Conservation (phyloP, 116 monocot genomes). For the Phalaenopsis hybrid region DNA sequence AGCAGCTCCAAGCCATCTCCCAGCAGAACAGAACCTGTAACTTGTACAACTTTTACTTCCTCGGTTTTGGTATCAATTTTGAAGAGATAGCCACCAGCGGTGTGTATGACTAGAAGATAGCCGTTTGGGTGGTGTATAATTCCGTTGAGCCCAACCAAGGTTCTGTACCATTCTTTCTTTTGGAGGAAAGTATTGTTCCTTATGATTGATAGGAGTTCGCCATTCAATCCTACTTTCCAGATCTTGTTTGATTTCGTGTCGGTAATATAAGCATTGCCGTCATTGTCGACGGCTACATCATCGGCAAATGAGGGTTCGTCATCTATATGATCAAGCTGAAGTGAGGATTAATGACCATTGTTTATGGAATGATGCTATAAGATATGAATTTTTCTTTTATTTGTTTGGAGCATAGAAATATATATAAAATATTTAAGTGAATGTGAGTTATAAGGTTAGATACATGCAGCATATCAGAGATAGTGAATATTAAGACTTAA, state of each 20-base stretch:
- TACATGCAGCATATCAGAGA: too few relatives aligned
- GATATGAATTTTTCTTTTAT: too few relatives aligned
- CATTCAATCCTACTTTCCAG: slow-evolving; percentile 62
- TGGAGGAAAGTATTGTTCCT: slow-evolving; percentile 41
- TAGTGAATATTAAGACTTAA: too few relatives aligned
- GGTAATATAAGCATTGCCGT: slow-evolving; percentile 72
- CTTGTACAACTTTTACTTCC: slow-evolving; percentile 34
- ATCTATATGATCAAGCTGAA: slow-evolving; percentile 9
- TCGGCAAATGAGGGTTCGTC: slow-evolving; percentile 49
- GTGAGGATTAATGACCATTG: neutral
- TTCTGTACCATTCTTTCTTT: slow-evolving; percentile 33
- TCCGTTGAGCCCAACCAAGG: slow-evolving; percentile 69
- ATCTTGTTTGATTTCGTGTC: slow-evolving; percentile 60
- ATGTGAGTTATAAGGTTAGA: too few relatives aligned
- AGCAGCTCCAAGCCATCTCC: slow-evolving; percentile 80
- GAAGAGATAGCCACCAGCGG: slow-evolving; percentile 57
- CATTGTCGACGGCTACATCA: slow-evolving; percentile 68
- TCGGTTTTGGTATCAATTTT: slow-evolving; percentile 39
- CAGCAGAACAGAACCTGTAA: slow-evolving; percentile 47
- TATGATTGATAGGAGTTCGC: slow-evolving; percentile 50
- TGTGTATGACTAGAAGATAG: slow-evolving; percentile 84
- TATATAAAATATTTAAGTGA: too few relatives aligned
- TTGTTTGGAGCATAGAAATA: too few relatives aligned
- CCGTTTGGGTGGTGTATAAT: slow-evolving; percentile 77
- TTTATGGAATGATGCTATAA: too few relatives aligned